These are phyloP conservation scores for Elaeis oleifera DNA, from an alignment of 202 grass and related monocot genomes.

Conservation along the genomic window DNA sequence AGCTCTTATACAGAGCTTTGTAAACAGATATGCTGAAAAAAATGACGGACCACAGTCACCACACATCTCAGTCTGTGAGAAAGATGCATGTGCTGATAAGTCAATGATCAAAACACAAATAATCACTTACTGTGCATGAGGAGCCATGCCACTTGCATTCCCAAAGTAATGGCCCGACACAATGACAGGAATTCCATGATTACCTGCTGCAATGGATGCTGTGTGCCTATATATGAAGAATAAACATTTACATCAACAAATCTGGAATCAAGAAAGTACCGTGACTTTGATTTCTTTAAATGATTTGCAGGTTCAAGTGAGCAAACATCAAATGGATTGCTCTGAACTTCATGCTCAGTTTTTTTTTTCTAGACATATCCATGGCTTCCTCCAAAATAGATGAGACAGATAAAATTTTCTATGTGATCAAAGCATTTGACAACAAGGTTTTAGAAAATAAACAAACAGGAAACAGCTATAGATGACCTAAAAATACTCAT, in stretches of 20 bases:
- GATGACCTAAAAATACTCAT: no score
- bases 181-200: constrained; percentile 83
- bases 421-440: no score
- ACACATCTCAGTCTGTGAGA: constrained; percentile 11
- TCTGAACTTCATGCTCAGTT: no score
- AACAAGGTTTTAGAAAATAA: no score
- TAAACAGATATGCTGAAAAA: constrained; percentile 86
- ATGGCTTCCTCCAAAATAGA: no score
- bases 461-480: no score
- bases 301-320: not conserved
- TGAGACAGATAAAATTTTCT: no score
- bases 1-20: constrained; percentile 99
- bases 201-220: constrained; percentile 88
- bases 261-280: not conserved
- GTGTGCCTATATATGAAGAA: constrained; percentile 58
- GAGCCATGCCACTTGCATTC: constrained; percentile 98
- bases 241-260: constrained; percentile 22
- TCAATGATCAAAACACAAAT: constrained; percentile 6
- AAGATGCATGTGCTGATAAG: not conserved
- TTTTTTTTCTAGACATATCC: no score
- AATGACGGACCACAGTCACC: not conserved
- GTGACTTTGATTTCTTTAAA: not conserved
- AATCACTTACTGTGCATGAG: constrained; percentile 85
- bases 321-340: no score
- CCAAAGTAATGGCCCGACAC: constrained; percentile 90